Evolutionary conservation across 1,139 yeast genomes (phyloP).

Genomic region (Zygosaccharomyces sapae): DNA sequence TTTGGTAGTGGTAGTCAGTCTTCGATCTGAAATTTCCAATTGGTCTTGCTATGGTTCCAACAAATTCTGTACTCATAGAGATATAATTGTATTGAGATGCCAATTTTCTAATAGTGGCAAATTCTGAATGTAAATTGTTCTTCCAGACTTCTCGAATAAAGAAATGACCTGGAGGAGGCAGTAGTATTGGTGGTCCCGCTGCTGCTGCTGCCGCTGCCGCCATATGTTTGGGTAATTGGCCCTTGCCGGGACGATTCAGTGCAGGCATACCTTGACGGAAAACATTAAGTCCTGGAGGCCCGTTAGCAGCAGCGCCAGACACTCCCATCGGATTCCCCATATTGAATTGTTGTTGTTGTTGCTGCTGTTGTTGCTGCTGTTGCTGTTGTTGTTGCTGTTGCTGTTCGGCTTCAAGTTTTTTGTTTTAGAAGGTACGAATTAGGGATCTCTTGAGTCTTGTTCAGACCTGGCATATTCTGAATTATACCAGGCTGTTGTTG

Average conservation of each 20-base stretch:
- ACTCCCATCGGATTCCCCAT: slow-evolving; percentile 9
- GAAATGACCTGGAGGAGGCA: slow-evolving; percentile 34
- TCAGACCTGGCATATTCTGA: slow-evolving; percentile 17
- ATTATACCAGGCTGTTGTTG: slow-evolving; percentile 22
- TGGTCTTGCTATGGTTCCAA: slow-evolving; percentile 94
- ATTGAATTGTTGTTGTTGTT: slow-evolving; percentile 16
- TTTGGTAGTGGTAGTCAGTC: slow-evolving; percentile 92
- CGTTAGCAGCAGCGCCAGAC: slow-evolving; percentile 9
- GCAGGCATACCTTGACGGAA: slow-evolving; percentile 21
- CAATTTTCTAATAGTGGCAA: slow-evolving; percentile 66
- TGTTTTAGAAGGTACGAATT: slow-evolving; percentile 28
- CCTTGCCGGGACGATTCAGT: slow-evolving; percentile 14
- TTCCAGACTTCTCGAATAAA: slow-evolving; percentile 68
- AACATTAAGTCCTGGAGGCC: slow-evolving; percentile 23
- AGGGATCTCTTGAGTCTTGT: slow-evolving; percentile 17
- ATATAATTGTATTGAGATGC: slow-evolving; percentile 66
- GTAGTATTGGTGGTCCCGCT: slow-evolving; percentile 21
- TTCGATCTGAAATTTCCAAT: slow-evolving; percentile 92
- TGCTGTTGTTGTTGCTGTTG: slow-evolving; percentile 23
- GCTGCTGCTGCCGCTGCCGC: slow-evolving; percentile 13
- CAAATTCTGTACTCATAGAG: slow-evolving; percentile 86
- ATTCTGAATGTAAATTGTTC: slow-evolving; percentile 76
- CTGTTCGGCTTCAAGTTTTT: slow-evolving; percentile 27
- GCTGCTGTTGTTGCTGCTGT: slow-evolving; percentile 17
- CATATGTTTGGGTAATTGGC: slow-evolving; percentile 20